Evolutionary conservation across 2,329 filamentous ascomycete genomes (phyloP), one percentile per base, ranked within the genome.

Genomic region (Diplodia corticola): DNA sequence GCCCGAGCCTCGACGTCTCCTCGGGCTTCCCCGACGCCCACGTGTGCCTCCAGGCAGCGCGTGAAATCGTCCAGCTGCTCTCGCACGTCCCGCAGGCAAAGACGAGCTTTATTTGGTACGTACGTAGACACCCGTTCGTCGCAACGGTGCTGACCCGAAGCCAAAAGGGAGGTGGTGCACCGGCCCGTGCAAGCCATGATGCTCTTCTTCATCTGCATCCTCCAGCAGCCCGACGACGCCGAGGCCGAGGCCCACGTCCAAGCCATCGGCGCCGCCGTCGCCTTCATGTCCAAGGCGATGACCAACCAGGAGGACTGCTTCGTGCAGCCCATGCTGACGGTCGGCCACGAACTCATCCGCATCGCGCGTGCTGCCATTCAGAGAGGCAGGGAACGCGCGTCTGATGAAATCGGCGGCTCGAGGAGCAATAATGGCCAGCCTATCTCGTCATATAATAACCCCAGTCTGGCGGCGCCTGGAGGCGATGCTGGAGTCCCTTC

Each of bases 131-230:
- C 3, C 3, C 3, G 6, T 13, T 17, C 26, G 4, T 26, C 7
- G 22, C 4, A 17, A 12, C n/a, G 10, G 2, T 3, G n/a, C 24
- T 48, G 12, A 49, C 57, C 4, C 3, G n/a, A 5, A n/a, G 0
- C 17, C 15, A 13, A 1, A 17, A 59, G 57, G 57, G 57, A 61
- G 6, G 7, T 17, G 24, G 33, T 26, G 3, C 57, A 61, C n/a
- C 28, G 17, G 3, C 57, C 57, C 13, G 40, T 48, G 17, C 57
- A 61, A 15, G 57, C 57, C 1, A 30, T 49, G n/a, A 48, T 61
- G 57, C 44, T 61, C 3, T 46, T 61, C 26, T 61, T 61, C 57
- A 33, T 61, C 6, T 61, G 57, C 35, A 44, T 61, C 6, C 26
- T 61, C n/a, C 57, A 48, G 9, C 40, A 26, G 1, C 57, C 57